Conservation (phyloP, 2,329 filamentous ascomycete species). For the Alternaria incomplexa region DNA sequence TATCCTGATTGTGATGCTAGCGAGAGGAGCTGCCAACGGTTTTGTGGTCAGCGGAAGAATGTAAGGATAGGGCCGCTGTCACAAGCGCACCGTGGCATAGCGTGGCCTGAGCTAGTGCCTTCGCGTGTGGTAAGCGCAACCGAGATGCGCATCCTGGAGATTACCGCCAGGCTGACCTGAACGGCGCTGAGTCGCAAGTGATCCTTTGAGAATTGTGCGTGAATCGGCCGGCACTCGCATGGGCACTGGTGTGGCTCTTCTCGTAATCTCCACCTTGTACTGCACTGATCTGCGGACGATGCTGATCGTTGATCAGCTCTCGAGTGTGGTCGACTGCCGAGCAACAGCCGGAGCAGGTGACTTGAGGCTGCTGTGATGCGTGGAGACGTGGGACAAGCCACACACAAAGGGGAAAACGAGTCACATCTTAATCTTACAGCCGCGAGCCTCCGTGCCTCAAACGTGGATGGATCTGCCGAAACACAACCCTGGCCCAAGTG, state of each 20-base stretch:
- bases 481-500: not conserved
- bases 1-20: not conserved
- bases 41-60: conserved; percentile 1
- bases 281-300: conserved; percentile 1
- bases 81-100: conserved; percentile 9
- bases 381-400: not conserved
- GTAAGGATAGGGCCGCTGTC: conserved; percentile 11
- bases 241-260: not conserved
- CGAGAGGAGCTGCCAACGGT: not conserved
- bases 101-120: conserved; percentile 5
- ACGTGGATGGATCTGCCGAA: conserved; percentile 2
- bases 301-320: not conserved
- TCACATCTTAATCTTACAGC: conserved; percentile 4
- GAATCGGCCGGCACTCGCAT: not conserved
- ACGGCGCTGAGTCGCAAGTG: not conserved
- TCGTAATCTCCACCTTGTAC: not conserved
- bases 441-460: not conserved
- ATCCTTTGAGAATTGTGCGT: not conserved
- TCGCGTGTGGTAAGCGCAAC: conserved; percentile 15
- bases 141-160: conserved; percentile 11
- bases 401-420: conserved; percentile 4
- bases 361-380: conserved; percentile 9
- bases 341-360: conserved; percentile 11
- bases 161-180: conserved; percentile 7
- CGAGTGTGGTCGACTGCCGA: conserved; percentile 4